Conservation (phyloP, 176 grass and related monocot species). For the Triticum turgidum region DNA sequence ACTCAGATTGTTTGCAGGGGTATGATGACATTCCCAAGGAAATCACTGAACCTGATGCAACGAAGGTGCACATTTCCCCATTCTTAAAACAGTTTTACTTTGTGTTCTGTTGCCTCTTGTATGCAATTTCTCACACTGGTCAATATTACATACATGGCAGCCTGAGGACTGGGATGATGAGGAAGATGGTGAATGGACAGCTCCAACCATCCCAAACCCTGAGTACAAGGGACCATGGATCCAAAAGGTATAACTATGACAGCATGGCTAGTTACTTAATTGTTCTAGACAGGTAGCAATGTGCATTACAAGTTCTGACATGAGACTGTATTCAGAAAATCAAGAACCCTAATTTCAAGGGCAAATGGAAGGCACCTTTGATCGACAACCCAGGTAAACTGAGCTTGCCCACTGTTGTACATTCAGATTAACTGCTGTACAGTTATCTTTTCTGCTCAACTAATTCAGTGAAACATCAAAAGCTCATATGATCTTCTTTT, state of each 20-base stretch:
- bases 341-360: constrained; percentile 93
- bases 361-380: constrained; percentile 95
- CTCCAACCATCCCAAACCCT: constrained; percentile 85
- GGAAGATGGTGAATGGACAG: constrained; percentile 97
- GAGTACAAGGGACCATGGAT: constrained; percentile 91
- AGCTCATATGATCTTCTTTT: constrained; percentile 1
- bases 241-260: constrained; percentile 58
- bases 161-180: constrained; percentile 97
- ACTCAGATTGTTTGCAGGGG: constrained; percentile 38
- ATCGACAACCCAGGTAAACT: constrained; percentile 86
- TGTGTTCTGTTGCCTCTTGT: neutral
- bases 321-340: constrained; percentile 57
- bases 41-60: constrained; percentile 58
- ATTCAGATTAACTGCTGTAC: neutral
- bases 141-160: constrained; percentile 29
- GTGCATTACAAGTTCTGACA: neutral
- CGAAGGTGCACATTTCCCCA: constrained; percentile 42
- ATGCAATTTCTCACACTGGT: neutral
- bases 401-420: neutral
- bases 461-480: neutral
- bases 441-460: neutral
- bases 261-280: neutral
- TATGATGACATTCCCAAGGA: constrained; percentile 80
- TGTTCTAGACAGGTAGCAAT: neutral
- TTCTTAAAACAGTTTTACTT: neutral